These are phyloP conservation scores for Salix udensis DNA, from an alignment of 345 rosid genomes.

Conservation along the genomic window DNA sequence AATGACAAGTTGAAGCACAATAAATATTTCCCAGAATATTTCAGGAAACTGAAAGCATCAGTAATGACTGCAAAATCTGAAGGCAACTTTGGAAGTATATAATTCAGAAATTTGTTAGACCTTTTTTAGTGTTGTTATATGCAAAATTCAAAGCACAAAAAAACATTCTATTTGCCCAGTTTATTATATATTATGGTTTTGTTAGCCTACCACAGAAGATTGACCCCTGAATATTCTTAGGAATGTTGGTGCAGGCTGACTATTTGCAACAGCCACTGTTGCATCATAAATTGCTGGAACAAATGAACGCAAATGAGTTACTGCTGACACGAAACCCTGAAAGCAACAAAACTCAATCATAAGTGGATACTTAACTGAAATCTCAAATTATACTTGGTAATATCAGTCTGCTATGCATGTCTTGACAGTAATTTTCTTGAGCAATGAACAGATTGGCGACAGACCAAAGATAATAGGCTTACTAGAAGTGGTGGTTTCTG, in stretches of 20 bases:
- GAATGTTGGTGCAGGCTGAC: conserved; percentile 77
- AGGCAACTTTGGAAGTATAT: too few relatives aligned
- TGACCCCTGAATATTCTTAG: conserved; percentile 77
- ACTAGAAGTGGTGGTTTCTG: not conserved
- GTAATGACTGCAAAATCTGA: too few relatives aligned
- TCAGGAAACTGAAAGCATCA: too few relatives aligned
- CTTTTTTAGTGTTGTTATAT: not conserved
- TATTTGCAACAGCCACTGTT: conserved; percentile 73
- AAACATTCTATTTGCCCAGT: not conserved
- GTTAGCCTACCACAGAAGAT: conserved; percentile 63
- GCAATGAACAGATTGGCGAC: not conserved
- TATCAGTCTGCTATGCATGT: not conserved
- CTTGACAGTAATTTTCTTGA: not conserved
- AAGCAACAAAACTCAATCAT: conserved; percentile 1
- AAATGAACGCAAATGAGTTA: conserved; percentile 83
- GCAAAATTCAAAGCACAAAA: not conserved
- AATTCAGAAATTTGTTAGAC: too few relatives aligned
- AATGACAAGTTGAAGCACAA: too few relatives aligned
- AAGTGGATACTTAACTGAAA: not conserved
- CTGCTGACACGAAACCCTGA: conserved; percentile 96
- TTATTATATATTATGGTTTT: not conserved
- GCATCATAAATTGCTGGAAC: conserved; percentile 93
- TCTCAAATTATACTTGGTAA: not conserved
- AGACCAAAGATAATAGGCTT: not conserved
- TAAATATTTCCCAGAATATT: too few relatives aligned